Conservation (phyloP, 441 rosid genomes). For the Euphorbia celastroides region DNA sequence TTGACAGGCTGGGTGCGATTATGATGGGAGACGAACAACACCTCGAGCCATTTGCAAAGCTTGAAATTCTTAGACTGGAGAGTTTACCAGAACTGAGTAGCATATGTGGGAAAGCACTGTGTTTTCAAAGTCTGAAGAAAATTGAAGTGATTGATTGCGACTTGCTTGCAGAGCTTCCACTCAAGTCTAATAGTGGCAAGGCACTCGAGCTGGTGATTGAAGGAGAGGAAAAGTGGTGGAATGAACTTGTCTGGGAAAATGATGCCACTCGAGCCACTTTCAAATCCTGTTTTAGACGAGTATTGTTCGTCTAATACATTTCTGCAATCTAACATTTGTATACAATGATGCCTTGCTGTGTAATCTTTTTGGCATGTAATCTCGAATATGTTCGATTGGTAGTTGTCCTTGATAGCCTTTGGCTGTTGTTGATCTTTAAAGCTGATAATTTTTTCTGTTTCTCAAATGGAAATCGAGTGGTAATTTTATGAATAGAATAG, state of each 20-base stretch:
- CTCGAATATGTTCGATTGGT: too few species aligned
- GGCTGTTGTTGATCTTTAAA: too few species aligned
- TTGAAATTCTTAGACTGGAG: not conserved
- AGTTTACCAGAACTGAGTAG: not conserved
- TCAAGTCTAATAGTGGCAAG: too few species aligned
- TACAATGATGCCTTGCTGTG: too few species aligned
- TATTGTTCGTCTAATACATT: too few species aligned
- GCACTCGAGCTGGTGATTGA: too few species aligned
- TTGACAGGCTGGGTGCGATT: not conserved
- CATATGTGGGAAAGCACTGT: constrained; percentile 4
- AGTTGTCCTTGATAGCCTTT: too few species aligned
- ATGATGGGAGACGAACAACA: not conserved
- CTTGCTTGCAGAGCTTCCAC: not conserved
- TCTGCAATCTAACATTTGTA: too few species aligned
- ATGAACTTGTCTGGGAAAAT: not conserved
- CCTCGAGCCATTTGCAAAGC: not conserved
- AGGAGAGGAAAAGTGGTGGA: not conserved
- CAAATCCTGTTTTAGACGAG: not conserved
- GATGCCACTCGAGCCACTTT: not conserved
- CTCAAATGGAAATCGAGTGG: too few species aligned
- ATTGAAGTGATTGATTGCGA: not conserved
- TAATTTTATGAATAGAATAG: too few species aligned
- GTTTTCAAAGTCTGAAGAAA: not conserved
- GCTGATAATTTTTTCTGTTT: too few species aligned
- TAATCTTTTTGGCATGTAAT: too few species aligned